Evolutionary conservation across 1,284 basidiomycete genomes (phyloP).

Genomic region (Phellopilus nigrolimitatus): DNA sequence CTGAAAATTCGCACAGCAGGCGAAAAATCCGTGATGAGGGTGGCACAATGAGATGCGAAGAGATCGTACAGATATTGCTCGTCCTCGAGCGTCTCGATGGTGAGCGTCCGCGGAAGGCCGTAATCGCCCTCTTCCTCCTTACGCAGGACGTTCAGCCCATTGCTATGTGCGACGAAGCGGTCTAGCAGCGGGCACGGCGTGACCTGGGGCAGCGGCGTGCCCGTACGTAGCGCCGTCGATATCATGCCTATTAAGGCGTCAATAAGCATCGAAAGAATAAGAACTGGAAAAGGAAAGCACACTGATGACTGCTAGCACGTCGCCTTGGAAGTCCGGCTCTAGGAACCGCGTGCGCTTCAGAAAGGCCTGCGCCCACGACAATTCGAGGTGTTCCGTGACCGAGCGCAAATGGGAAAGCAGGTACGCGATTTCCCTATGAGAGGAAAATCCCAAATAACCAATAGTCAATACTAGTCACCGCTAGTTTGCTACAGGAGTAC

Average conservation of each 20-base stretch:
- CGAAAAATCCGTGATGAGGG: too few relatives aligned
- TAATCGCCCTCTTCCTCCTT: conserved; percentile 17
- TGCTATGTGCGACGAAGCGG: conserved; percentile 40
- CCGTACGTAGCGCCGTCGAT: conserved; percentile 67
- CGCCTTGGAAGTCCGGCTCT: conserved; percentile 81
- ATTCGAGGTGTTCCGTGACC: conserved; percentile 59
- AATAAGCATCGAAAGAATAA: neutral
- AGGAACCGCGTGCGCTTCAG: conserved; percentile 70
- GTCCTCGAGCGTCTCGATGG: conserved; percentile 23
- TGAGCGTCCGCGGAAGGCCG: conserved; percentile 20
- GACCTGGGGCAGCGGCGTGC: conserved; percentile 77
- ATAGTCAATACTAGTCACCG: conserved; percentile 33
- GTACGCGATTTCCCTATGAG: conserved; percentile 53
- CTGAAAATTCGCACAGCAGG: too few relatives aligned
- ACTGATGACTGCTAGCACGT: conserved; percentile 78
- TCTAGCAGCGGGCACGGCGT: conserved; percentile 80
- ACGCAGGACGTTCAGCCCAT: conserved; percentile 21
- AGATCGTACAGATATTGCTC: conserved; percentile 25
- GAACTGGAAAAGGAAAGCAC: conserved; percentile 26
- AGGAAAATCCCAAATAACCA: conserved; percentile 67
- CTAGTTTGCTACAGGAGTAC: conserved; percentile 15
- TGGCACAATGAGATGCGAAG: neutral
- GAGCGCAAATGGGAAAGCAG: conserved; percentile 62
- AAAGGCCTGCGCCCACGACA: conserved; percentile 74
- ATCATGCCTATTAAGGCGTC: conserved; percentile 55